These are phyloP conservation scores for Crithidia bombi DNA, from an alignment of 208 protist genomes.

Conservation along the genomic window DNA sequence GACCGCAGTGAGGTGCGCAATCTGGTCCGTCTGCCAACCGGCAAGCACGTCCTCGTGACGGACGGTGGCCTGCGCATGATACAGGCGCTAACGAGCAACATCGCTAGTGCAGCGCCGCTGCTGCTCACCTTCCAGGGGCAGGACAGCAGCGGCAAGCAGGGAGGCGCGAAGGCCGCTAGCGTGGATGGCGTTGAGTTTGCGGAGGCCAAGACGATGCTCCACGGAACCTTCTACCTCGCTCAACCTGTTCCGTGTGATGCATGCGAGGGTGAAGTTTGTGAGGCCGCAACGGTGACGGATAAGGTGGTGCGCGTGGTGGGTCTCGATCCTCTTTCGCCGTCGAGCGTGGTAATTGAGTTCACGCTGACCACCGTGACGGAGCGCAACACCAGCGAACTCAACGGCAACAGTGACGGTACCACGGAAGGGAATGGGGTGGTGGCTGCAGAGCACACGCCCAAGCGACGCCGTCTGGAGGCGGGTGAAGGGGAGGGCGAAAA, in stretches of 20 bases:
- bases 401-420: not conserved
- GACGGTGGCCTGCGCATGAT: constrained; percentile 86
- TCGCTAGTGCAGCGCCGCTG: constrained; percentile 35
- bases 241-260: constrained; percentile 61
- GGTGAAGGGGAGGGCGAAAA: constrained; percentile 1
- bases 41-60: constrained; percentile 81
- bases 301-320: constrained; percentile 65
- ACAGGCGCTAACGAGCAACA: constrained; percentile 55
- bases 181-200: constrained; percentile 50
- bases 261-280: constrained; percentile 38
- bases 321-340: constrained; percentile 56
- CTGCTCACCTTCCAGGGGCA: constrained; percentile 30
- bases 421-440: not conserved
- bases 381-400: not conserved
- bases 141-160: not conserved
- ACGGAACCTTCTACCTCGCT: constrained; percentile 64
- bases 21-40: constrained; percentile 79
- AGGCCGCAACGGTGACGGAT: constrained; percentile 49
- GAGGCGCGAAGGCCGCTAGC: constrained; percentile 13
- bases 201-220: constrained; percentile 47
- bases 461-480: constrained; percentile 26
- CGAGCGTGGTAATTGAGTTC: constrained; percentile 67
- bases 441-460: constrained; percentile 4
- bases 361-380: constrained; percentile 26
- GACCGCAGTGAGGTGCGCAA: constrained; percentile 85